Evolutionary conservation across 139 green algal genomes (phyloP), one percentile per base, ranked within the genome.

Genomic region (Zygnema circumcarinatum): DNA sequence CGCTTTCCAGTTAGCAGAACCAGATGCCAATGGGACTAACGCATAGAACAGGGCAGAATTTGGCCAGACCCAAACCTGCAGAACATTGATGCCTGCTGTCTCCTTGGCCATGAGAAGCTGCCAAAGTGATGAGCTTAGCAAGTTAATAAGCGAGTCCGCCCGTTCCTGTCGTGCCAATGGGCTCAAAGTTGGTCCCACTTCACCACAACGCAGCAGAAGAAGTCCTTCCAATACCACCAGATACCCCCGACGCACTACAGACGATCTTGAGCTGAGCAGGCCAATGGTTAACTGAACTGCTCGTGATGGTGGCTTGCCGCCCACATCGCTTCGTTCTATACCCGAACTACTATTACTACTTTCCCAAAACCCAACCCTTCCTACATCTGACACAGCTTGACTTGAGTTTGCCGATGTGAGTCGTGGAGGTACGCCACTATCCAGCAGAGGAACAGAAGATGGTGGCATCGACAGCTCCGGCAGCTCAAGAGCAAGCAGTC

Each of bases 101-200:
- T 88, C 67, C 36, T 81, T 81, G 1, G 78, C 52, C n/a, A 67
- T 42, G 31, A 87, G 29, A 0, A 90, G 33, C 20, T 88, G 85
- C 85, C 78, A 88, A 25, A 88, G 53, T 1, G 42, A 38, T 36
- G 32, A 36, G 39, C 54, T 83, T 79, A 90, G 67, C 22, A 90
- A 41, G 2, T 25, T 33, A 22, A 88, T 35, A 29, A 83, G 16
- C 1, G 35, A 74, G 36, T 74, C 32, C 21, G 83, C 83, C 7
- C 40, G 11, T 41, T 81, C 39, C 56, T 87, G 35, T 36, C 21
- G 32, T n/a, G 35, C 53, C 3, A 40, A 38, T 21, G 47, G 22
- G 47, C 7, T 62, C 16, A 16, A 62, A 62, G 7, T 62, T 25
- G 47, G 16, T 62, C 47, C 47, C 16, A 25, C 47, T 16, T 78